Base-by-base conservation (phyloP, 192 early-diverging fungal species). In the Coemansia sp. region DNA sequence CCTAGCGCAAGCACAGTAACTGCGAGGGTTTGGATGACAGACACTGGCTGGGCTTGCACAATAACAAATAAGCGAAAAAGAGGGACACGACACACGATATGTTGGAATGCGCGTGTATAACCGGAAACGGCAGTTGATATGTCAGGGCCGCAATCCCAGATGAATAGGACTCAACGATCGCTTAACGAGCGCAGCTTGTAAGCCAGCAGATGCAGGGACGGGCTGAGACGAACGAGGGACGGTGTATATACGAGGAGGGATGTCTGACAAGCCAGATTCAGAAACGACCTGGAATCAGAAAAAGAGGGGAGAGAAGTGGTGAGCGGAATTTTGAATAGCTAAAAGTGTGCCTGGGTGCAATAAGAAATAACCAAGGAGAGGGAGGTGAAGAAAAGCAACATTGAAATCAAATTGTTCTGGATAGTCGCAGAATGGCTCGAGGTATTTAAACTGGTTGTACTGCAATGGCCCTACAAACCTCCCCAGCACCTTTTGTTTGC, bases 331-430 rank as follows among this genome's bases (percentile, higher is more conserved):
- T n/a, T 40, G 39, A 58, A 40, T 58, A 40, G 56, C 56, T 26
- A 58, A 36, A 58, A 59, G 16, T 26, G 39, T 16, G 12, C 57
- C 57, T 59, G 11, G 57, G 13, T 41, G 57, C n/a, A 54, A 54
- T 54, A 54, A 54, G 3, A 26, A 54, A 45, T 26, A 59, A 37
- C 57, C 57, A 43, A 65, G 63, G 68, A 66, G 52, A 54, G 71
- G 61, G 61, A 68, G 62, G 49, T 45, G 49, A 59, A 61, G 58
- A 71, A 62, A 67, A 71, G 68, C 71, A 58, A 66, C 63, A 67
- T 71, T 73, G 70, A 73, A 81, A 81, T 81, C 68, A 66, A 73
- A 81, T 82, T 82, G 79, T 82, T 82, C 74, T 68, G 61, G 40
- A 48, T 61, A 62, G 71, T 52, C 61, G 74, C 74, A 76, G 79